Base-by-base conservation (phyloP, 371 early-diverging fungal genomes). In the Coemansia sp. region DNA sequence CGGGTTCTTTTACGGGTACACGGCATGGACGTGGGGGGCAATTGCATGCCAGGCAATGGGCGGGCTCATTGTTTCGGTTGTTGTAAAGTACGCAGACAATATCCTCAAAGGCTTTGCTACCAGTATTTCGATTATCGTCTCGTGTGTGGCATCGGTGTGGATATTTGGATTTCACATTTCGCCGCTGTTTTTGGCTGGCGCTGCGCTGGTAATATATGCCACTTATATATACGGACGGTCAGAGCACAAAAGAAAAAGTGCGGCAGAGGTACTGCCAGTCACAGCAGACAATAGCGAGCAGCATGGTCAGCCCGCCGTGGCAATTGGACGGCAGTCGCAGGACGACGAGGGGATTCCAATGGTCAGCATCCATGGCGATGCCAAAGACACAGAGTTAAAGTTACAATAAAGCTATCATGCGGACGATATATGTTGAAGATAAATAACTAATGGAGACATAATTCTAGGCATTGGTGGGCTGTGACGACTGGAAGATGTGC, bases 51-150 rank as follows among this genome's bases (percentile, higher is more conserved):
- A 96, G 80, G 94, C 98, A 0, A 71, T 89, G 4, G 98, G 98
- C 45, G 98, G 98, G 0, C 78, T 97, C 18, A 87, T 97, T 63
- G 98, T 97, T 2, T 95, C 95, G 0, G 69, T 97, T 8, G 97
- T 97, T 0, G 95, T 97, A 58, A 93, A 94, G 81, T 93, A 95
- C 72, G 97, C 98, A 0, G 97, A 96, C 77, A 96, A 95, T 71
- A 97, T 97, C 64, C 85, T 97, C 58, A 97, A 97, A 79, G 95
- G 96, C 7, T 93, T 93, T 80, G 96, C 98, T 6, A 97, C 98
- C 10, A 92, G 93, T 61, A 87, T 97, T 64, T 92, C 95, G 52
- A 97, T 97, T 64, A 90, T 97, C 47, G 81, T 97, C 48, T 92
- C 93, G 18, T 86, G 89, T 60, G 78, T 89, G 47, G 78, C 88